Evolutionary conservation across 1,139 yeast species (phyloP), one percentile per base, ranked within the genome.

Genomic region (Barnettozyma hawaiiensis): DNA sequence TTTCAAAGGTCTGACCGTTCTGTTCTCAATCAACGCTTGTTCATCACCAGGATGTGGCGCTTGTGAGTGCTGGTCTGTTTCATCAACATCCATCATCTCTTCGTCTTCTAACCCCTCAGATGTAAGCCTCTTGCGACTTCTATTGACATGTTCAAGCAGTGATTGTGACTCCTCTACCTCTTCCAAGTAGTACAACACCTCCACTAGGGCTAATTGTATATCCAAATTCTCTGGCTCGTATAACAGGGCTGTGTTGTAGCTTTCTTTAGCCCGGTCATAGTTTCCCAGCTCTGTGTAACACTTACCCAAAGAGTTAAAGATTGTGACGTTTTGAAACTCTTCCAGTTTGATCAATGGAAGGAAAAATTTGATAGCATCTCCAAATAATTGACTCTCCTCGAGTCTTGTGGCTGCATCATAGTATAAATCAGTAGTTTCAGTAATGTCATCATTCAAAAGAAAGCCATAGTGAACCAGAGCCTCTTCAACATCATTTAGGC

Each of bases 271-370:
- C 37, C 77, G 76, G 14, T 67, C 73, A 49, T 76, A 82, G 42
- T 83, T 81, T 18, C 82, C 89, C 0, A 80, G 69, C 56, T 85
- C 95, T 51, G 81, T 72, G 49, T 76, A 77, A 62, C 97, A 90
- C 55, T 78, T 81, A 4, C 90, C 97, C 48, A 89, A 69, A 1
- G 86, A 74, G 20, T 69, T 66, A 19, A 75, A 75, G 32, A 85
- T 63, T 23, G 81, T 81, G 2, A 74, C 55, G 9, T 74, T 68
- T 44, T 69, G 63, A 42, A 67, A 70, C 24, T 73, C 81, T 23
- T 71, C 74, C n/a, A 71, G 61, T 29, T 70, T 62, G 6, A 77
- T 62, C 12, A 85, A 67, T 18, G 79, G 79, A 0, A 70, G 58
- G 44, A 83, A 76, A 51, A 78, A 81, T 31, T 73, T 74, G 24